Evolutionary conservation across 805 yeast species (phyloP), one percentile per base, ranked within the genome.

Genomic region (Babjeviella inositovora): DNA sequence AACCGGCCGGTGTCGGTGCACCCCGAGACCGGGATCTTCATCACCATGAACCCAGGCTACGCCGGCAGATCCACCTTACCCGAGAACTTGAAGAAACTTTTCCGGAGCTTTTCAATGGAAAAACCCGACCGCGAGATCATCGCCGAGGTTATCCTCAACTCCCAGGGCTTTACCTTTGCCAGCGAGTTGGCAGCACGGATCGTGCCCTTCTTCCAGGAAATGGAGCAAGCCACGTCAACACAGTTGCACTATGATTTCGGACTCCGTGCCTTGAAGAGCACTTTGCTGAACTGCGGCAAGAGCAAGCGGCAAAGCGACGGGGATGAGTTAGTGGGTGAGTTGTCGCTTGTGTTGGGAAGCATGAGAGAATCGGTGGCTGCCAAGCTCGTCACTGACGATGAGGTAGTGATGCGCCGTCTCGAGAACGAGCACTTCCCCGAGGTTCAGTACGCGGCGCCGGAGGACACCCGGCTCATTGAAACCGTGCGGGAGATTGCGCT

Each of bases 161-260:
- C 92, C 1, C 74, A 76, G 38, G 90, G 93, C 0, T 81, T 82
- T 37, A 25, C 26, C 2, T 34, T 54, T 13, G 62, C 85, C 0
- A 28, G 38, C 3, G 32, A 31, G 0, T 34, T 73, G 4, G 49
- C 93, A 0, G 13, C 25, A 3, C 43, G 41, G 3, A 47, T 77
- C 10, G 79, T 75, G 0, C 54, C 63, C 0, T 55, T 80, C 15
- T 74, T 81, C 30, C 29, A 30, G 1, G 39, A 38, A 1, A 40
- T 87, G n/a, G 37, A 42, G 3, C n/a, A 9, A 0, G 23, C 28
- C 0, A 44, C 68, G 8, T 57, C 77, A 0, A 12, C 29, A 0
- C 94, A 81, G 37, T 38, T 44, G 4, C 96, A 87, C 39, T 87
- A 87, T 35, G 96, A 87, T 37, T 87, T 87, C 59, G 94, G 96